phyloP scores from a whole-genome alignment of 345 rosid genomes.

The Euphorbia peplus region DNA sequence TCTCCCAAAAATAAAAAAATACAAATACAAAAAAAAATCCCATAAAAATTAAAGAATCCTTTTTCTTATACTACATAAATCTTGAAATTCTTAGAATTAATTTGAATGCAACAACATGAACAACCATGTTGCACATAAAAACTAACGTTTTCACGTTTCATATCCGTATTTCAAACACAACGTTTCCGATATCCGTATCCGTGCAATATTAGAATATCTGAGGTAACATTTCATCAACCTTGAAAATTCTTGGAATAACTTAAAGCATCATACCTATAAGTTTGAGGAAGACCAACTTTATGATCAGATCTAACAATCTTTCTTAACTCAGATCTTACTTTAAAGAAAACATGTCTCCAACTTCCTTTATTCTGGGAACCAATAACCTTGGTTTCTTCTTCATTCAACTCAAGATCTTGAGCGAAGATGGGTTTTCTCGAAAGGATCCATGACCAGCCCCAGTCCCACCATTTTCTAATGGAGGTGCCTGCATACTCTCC shows the following conservation, averaged over 20 bases:
- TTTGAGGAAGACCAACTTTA: slow-evolving; percentile 54
- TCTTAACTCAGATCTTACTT: slow-evolving; percentile 55
- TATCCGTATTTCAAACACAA: no score
- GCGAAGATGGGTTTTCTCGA: slow-evolving; percentile 68
- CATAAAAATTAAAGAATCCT: no score
- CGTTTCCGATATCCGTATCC: no score
- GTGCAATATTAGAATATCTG: no score
- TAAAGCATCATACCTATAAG: slow-evolving; percentile 50
- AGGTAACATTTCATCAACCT: no score
- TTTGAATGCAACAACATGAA: no score
- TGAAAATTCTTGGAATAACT: slow-evolving; percentile 41
- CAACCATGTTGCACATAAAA: no score
- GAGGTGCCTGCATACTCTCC: slow-evolving; percentile 57
- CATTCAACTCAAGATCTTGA: slow-evolving; percentile 49
- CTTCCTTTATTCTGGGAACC: slow-evolving; percentile 70
- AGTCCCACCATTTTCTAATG: slow-evolving; percentile 75
- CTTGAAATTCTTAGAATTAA: no score
- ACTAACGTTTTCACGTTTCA: no score
- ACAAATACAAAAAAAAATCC: no score
- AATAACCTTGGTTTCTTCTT: slow-evolving; percentile 60
- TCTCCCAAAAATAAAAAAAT: no score
- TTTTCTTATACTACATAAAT: no score
- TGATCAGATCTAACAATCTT: slow-evolving; percentile 51
- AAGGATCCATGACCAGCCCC: slow-evolving; percentile 82
- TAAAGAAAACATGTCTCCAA: slow-evolving; percentile 74